Evolutionary conservation across 345 rosid species (phyloP), one percentile per base, ranked within the genome.

Genomic region (Ailanthus altissimus): DNA sequence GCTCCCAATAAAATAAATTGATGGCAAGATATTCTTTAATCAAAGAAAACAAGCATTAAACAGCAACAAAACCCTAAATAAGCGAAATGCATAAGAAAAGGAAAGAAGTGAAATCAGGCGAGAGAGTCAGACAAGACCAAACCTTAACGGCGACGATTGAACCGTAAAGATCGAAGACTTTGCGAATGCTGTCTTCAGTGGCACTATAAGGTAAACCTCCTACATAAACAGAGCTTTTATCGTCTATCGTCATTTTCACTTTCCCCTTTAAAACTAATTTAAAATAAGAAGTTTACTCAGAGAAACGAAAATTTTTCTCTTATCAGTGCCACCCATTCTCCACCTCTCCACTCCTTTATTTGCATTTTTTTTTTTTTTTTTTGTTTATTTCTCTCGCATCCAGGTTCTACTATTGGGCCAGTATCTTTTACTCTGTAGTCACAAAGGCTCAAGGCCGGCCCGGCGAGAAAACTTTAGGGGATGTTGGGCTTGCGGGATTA

Each of bases 201-300:
- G 94, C 82, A 76, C 80, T 84, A 87, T 88, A 92, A 11, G 99
- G 92, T 11, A 95, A 90, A 50, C 97, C 94, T 40, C 98, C 99
- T 15, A 95, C 96, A 85, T 95, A 95, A 49, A 95, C 94, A 32
- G 97, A 93, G 75, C 87, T 90, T 0, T 76, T 89, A 75, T 88
- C 99, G 90, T 93, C 97, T 69, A 95, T 75, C 81, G 97, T 90
- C 99, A 94, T 94, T 51, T 65, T 49, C 69, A 20, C 56, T 28
- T 47, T 21, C 50, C 9, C 32, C 26, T 61, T 8, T 1, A 15
- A 28, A 18, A 36, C 38, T n/a, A 32, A 32, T 32, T 32, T 32
- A 32, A 53, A 53, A 5, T 1, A 53, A 53, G 16, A 53, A 6
- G n/a, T n/a, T n/a, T n/a, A n/a, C n/a, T n/a, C n/a, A n/a, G n/a